Evolutionary conservation across 371 early-diverging fungal genomes (phyloP).

Genomic region (Apophysomyces variabilis): DNA sequence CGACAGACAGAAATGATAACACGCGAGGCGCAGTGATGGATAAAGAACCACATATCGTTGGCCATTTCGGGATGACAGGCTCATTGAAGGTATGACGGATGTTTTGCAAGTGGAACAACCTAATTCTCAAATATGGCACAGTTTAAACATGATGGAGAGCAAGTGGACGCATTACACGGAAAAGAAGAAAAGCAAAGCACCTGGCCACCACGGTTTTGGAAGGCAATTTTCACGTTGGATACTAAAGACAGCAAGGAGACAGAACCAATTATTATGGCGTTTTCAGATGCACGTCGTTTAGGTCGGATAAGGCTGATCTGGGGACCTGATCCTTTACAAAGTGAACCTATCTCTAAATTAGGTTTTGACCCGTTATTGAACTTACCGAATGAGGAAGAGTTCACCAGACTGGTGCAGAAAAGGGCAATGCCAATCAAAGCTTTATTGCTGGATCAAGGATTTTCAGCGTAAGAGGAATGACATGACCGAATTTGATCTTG

Average conservation of each 20-base stretch:
- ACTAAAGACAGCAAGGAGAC: not conserved
- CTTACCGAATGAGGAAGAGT: slow-evolving; percentile 46
- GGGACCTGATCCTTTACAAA: slow-evolving; percentile 40
- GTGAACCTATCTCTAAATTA: slow-evolving; percentile 55
- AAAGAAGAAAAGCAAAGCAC: slow-evolving; percentile 15
- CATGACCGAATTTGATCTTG: not conserved
- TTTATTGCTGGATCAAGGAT: slow-evolving; percentile 60
- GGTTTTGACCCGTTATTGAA: slow-evolving; percentile 64
- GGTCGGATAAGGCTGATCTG: slow-evolving; percentile 53
- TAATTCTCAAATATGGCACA: not conserved
- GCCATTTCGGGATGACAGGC: slow-evolving; percentile 70
- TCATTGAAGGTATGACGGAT: slow-evolving; percentile 20
- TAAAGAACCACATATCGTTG: slow-evolving; percentile 44
- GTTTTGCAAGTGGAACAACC: not conserved
- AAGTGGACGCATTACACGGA: slow-evolving; percentile 21
- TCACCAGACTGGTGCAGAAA: slow-evolving; percentile 32
- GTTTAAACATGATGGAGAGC: slow-evolving; percentile 1
- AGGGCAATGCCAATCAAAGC: slow-evolving; percentile 61
- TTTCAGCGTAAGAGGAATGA: slow-evolving; percentile 44
- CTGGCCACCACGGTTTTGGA: slow-evolving; percentile 20
- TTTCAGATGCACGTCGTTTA: slow-evolving; percentile 60
- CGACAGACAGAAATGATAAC: not conserved
- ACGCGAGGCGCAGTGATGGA: slow-evolving; percentile 31
- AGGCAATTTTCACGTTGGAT: slow-evolving; percentile 15
- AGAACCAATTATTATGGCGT: slow-evolving; percentile 43